Conservation (phyloP, 805 yeast genomes). For the Debaryomyces maramus region DNA sequence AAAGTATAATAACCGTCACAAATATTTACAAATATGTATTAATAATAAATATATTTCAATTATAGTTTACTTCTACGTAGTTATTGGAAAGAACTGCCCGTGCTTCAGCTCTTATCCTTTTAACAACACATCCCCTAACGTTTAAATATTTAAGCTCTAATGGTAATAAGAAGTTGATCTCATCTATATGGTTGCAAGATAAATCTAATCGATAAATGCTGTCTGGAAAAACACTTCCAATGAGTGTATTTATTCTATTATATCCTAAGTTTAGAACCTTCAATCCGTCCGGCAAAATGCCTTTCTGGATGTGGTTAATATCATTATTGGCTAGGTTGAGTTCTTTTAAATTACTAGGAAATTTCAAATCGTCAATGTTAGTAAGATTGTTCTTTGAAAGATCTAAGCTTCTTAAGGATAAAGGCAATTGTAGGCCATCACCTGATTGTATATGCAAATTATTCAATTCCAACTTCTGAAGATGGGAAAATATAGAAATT, state of each 20-base stretch:
- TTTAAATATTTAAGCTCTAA: slow-evolving; percentile 3
- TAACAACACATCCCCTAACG: background rate
- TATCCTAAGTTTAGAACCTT: slow-evolving; percentile 12
- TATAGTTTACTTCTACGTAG: background rate
- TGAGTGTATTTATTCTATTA: slow-evolving; percentile 10
- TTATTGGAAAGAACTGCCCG: background rate
- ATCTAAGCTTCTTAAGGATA: slow-evolving; percentile 5
- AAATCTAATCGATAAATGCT: slow-evolving; percentile 10
- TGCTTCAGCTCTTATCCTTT: background rate
- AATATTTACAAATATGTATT: background rate
- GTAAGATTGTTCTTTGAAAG: slow-evolving; percentile 10
- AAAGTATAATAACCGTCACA: no score
- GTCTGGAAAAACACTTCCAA: background rate
- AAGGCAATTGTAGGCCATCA: background rate
- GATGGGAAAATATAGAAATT: background rate
- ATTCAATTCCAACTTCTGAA: background rate
- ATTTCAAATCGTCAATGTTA: slow-evolving; percentile 3
- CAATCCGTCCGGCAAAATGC: slow-evolving; percentile 7
- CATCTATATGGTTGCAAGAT: slow-evolving; percentile 12
- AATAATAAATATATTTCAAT: background rate
- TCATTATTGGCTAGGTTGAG: slow-evolving; percentile 20
- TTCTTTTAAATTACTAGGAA: slow-evolving; percentile 10
- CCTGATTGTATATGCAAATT: background rate
- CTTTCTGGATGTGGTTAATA: slow-evolving; percentile 12
- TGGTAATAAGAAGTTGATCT: slow-evolving; percentile 6